A percentile compares a stretch with the other conserved stretches of the same genome.
These are phyloP conservation scores for Theobroma grandiflorum DNA, from an alignment of 441 rosid genomes.

Conservation along the genomic window DNA sequence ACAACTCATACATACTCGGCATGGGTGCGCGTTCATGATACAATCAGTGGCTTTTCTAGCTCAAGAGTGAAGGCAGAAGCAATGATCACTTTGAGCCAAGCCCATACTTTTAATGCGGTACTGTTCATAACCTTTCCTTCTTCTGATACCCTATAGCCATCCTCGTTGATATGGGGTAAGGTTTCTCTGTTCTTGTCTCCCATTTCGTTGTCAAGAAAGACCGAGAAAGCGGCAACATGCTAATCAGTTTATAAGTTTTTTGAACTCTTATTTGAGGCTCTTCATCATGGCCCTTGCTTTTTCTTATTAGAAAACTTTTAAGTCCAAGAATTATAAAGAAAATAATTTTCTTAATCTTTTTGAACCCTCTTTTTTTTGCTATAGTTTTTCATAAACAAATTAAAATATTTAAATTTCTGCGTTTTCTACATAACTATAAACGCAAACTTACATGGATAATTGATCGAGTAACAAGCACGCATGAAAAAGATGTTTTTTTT, in stretches of 20 bases:
- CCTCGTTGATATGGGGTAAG: neutral
- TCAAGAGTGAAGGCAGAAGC: no score
- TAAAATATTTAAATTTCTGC: neutral
- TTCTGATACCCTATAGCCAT: no score
- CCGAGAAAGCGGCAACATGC: neutral
- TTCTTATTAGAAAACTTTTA: neutral
- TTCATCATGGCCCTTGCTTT: neutral
- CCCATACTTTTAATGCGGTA: no score
- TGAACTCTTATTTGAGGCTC: neutral
- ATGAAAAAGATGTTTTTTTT: neutral
- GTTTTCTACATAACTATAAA: neutral
- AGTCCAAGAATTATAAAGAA: neutral
- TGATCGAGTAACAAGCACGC: neutral
- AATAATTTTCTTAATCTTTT: neutral
- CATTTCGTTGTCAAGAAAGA: neutral
- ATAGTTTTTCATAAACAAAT: neutral
- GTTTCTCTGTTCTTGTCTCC: neutral
- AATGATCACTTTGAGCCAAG: no score
- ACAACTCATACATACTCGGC: no score
- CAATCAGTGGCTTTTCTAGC: no score
- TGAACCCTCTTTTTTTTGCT: neutral
- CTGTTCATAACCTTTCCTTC: no score
- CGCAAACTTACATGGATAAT: neutral
- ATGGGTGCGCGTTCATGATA: no score
- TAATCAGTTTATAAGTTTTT: neutral